These are phyloP conservation scores for Hypoxylon rubiginosum DNA, from an alignment of 2,329 filamentous ascomycete species.

Conservation along the genomic window DNA sequence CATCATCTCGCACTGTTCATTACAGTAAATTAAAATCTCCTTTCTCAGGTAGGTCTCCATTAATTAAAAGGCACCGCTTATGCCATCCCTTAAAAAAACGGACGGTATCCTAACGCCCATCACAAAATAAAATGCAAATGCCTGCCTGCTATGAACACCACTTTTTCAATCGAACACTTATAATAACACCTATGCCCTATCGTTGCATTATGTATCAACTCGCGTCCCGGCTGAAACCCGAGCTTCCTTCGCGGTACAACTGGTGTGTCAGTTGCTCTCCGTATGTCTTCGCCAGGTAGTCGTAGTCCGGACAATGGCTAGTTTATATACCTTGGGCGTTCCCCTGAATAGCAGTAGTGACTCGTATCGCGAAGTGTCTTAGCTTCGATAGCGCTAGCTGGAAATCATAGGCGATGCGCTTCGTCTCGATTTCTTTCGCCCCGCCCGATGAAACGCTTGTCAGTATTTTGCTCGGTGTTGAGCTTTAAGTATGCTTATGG, in stretches of 20 bases:
- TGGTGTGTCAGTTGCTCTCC: neutral
- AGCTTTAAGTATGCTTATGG: too few species aligned
- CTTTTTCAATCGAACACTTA: neutral
- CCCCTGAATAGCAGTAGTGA: neutral
- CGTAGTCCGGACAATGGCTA: neutral
- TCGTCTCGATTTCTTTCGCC: neutral
- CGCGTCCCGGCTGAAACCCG: neutral
- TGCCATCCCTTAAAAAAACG: neutral
- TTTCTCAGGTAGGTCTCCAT: neutral
- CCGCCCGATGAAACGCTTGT: too few species aligned
- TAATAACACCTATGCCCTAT: neutral
- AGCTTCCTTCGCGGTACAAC: neutral
- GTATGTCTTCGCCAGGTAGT: neutral
- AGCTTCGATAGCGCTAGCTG: neutral
- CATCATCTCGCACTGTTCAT: neutral
- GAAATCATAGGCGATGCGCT: neutral
- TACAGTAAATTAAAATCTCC: neutral
- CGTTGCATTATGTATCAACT: neutral
- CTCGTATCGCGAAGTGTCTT: neutral
- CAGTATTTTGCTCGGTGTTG: too few species aligned
- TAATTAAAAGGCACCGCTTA: neutral
- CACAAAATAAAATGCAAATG: neutral
- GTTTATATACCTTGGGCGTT: neutral
- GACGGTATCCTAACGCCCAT: neutral
- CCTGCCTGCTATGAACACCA: neutral